Percentiles rank a stretch among this genome's conserved stretches.
These are phyloP conservation scores for Pleurotus salmoneostramineus DNA, from an alignment of 768 basidiomycete species.

Conservation along the genomic window DNA sequence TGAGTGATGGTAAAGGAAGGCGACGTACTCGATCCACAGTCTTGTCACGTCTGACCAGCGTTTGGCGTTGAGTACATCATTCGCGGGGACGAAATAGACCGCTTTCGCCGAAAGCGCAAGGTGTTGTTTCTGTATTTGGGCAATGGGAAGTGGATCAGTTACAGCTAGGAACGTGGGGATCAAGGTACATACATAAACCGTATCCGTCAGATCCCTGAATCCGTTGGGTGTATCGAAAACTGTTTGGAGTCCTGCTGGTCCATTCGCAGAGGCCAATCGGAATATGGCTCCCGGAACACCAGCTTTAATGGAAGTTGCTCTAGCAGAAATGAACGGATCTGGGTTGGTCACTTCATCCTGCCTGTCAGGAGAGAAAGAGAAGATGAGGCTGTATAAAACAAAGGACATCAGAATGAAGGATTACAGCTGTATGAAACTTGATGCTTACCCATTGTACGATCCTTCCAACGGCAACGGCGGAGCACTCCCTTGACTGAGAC, in stretches of 20 bases:
- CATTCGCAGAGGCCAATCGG: conserved; percentile 38
- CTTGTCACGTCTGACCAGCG: conserved; percentile 41
- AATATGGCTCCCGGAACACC: conserved; percentile 62
- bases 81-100: conserved; percentile 50
- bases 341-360: conserved; percentile 24
- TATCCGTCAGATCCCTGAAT: conserved; percentile 47
- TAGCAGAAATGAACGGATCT: conserved; percentile 46
- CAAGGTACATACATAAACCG: conserved; percentile 43
- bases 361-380: conserved; percentile 16
- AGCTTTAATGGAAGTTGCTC: conserved; percentile 43
- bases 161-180: background rate
- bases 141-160: no score
- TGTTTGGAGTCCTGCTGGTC: conserved; percentile 33
- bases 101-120: conserved; percentile 53
- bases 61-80: conserved; percentile 31
- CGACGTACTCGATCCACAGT: conserved; percentile 55
- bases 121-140: conserved; percentile 40
- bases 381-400: conserved; percentile 33
- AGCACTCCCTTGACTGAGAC: conserved; percentile 23
- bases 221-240: conserved; percentile 46
- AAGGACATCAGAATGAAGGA: background rate
- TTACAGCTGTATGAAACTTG: background rate
- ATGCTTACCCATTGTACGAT: conserved; percentile 55
- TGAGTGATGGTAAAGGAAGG: background rate
- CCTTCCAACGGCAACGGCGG: conserved; percentile 37